These are phyloP conservation scores for Calonectria fujianensis DNA, from an alignment of 2,329 filamentous ascomycete species.

Conservation along the genomic window DNA sequence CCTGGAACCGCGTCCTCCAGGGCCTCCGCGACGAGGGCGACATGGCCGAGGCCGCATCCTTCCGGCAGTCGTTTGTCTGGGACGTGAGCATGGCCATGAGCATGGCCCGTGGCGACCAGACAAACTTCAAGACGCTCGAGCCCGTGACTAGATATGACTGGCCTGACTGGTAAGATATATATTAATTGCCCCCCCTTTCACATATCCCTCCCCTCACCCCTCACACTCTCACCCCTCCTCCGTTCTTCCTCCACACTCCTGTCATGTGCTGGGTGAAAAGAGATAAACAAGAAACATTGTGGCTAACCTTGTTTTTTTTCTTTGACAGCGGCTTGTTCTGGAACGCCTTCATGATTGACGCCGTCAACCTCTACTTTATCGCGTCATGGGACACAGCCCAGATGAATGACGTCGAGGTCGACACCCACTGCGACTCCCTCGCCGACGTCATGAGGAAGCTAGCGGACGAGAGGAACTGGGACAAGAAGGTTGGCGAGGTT, in stretches of 20 bases:
- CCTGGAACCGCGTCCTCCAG: constrained; percentile 59
- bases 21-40: constrained; percentile 59
- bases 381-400: constrained; percentile 65
- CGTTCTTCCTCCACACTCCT: neutral
- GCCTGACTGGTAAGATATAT: constrained; percentile 60
- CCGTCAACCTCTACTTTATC: constrained; percentile 59
- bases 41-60: constrained; percentile 59
- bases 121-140: constrained; percentile 53
- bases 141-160: constrained; percentile 61
- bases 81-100: constrained; percentile 59
- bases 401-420: constrained; percentile 58
- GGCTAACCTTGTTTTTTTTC: constrained; percentile 26
- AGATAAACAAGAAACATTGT: neutral
- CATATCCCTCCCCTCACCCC: neutral
- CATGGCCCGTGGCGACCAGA: constrained; percentile 40
- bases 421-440: constrained; percentile 56
- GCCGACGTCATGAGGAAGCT: constrained; percentile 58
- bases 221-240: no score
- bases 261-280: neutral
- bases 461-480: constrained; percentile 54
- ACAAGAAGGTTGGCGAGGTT: constrained; percentile 53
- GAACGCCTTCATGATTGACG: constrained; percentile 62
- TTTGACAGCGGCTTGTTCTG: constrained; percentile 60
- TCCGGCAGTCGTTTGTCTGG: constrained; percentile 63
- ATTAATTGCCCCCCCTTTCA: constrained; percentile 7